Evolutionary conservation across 129 eudicot species (phyloP), one percentile per base, ranked within the genome.

Genomic region (Ambrosia artemisiifolia): DNA sequence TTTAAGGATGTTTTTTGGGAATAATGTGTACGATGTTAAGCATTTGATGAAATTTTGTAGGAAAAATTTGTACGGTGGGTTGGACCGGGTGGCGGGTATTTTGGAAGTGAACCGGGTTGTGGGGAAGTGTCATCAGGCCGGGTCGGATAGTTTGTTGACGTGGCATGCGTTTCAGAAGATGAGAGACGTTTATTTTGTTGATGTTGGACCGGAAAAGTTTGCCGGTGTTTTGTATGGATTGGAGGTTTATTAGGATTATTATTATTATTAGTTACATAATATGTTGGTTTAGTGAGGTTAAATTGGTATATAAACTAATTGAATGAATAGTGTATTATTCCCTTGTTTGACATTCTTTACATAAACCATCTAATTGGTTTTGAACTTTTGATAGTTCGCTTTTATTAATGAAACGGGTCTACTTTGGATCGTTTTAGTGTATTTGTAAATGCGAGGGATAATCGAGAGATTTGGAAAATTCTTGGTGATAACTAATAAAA

Each of bases 221-320:
- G 95, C 95, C 36, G 97, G 97, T 14, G 89, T 91, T 13, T 73
- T 91, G 74, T 83, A 83, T 72, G 97, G 97, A 20, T 76, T 91
- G 73, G 89, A 87, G 7, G 90, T 80, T 34, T 63, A 69, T 32
- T 84, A 76, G 35, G n/a, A 11, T 13, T 3, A 64, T 35, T 24
- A 24, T 24, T 24, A 24, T 24, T 24, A 24, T 24, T 24, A 24
- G 28, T 24, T 24, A 24, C 28, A 11, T 30, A 60, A 60, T 60
- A 40, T 35, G 5, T 5, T 64, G 3, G 7, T 36, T 24, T 72
- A 72, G 35, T 32, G 42, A 30, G 59, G 74, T 40, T 17, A 55
- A 51, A 55, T 66, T 28, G 44, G 79, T 68, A 51, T 33, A 47
- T 73, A 60, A 32, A 40, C 44, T 19, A 13, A 50, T 72, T 1